Evolutionary conservation across 148 eudicot species (phyloP), one percentile per base, ranked within the genome.

Genomic region (Rhododendron ovatum): DNA sequence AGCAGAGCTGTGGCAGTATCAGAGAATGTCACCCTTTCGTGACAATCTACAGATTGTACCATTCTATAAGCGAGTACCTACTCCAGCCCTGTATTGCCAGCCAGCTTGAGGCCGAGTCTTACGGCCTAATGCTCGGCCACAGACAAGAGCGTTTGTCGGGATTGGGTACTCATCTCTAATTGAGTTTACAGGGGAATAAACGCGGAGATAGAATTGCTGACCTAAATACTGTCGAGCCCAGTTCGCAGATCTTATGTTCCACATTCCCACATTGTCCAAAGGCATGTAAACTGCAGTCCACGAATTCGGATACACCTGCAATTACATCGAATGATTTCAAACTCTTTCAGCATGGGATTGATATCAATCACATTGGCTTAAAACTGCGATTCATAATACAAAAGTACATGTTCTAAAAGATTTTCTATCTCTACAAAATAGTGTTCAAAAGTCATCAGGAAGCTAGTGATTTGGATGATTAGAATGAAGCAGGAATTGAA

Each of bases 211-310:
- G 84, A 93, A 93, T 86, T 92, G 95, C 80, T 93, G 94, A 9
- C 95, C 95, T 69, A 93, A 84, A 85, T 93, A 93, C 73, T 89
- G 93, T 26, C 94, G 88, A 63, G 90, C 93, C 95, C 95, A 93
- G 87, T 91, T 92, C 86, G 91, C 91, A 4, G 95, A 92, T 84
- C 95, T 88, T 39, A 92, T 50, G 55, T 92, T 92, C 94, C 95
- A 91, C 94, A 93, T 93, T 78, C 95, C 95, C 43, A 93, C 95
- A 82, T 93, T 93, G 91, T 92, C 94, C n/a, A 93, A 77, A 15
- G 95, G 94, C 88, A 93, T 89, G 84, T 93, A 93, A 1, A 89
- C 71, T 50, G 94, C 93, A 28, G 94, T 93, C 95, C 95, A 92
- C 45, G 95, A 93, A 5, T 80, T 88, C 4, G 95, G 94, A 89